Base-by-base conservation (phyloP, 805 yeast species). In the Candida coleopterorum region DNA sequence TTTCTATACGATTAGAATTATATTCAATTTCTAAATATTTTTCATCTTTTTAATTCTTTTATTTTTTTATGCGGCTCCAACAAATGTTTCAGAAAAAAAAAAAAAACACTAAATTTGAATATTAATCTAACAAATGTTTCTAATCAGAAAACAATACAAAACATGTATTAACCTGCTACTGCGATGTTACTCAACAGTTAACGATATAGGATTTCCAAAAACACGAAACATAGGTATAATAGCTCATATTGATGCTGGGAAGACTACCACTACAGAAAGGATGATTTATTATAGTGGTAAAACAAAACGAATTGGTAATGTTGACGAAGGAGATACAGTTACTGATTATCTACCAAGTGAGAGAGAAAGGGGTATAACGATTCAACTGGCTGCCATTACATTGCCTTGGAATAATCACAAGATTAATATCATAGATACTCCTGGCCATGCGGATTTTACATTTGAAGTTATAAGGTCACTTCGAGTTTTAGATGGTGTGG, bases 211-310 rank as follows among this genome's bases (percentile, higher is more conserved):
- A 3, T 48, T 58, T 2, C 48, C 45, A 14, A 63, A 63, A 37
- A 73, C 83, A 17, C 66, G 98, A 42, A 90, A 93, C 59, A 85
- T 93, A 23, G 98, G 98, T 2, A 87, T 93, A 48, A 88, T 93
- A 27, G 98, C 98, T n/a, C 98, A 93, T 56, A 93, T 93, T 37
- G 98, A 93, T 66, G 98, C 98, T 3, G 98, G 98, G 0, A 93
- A 93, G 59, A 93, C 98, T 3, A 93, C 98, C 2, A 89, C 98
- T 1, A 90, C 98, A 0, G 98, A 93, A 56, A 68, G 97, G 31
- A 85, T 93, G 87, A 75, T 93, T n/a, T 90, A 74, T 53, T 89
- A 84, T 55, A 73, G 89, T 37, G 97, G 97, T 0, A 71, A 81
- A 40, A 90, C 85, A 1, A 67, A 69, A 18, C 57, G 87, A 17